Evolutionary conservation across 2,329 filamentous ascomycete species (phyloP).

Genomic region (Cercospora zeina): DNA sequence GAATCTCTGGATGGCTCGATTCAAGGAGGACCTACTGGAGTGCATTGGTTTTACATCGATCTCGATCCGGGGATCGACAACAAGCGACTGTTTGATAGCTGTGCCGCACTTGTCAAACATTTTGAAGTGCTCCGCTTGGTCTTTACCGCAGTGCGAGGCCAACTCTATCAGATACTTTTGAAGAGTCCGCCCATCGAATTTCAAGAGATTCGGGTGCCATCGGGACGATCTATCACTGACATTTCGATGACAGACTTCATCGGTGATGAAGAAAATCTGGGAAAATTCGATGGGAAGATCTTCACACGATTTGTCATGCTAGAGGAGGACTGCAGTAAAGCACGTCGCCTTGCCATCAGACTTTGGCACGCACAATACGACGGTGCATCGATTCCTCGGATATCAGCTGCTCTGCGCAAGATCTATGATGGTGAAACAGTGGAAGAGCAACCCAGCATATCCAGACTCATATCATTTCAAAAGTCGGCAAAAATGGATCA

Average conservation of each 20-base stretch:
- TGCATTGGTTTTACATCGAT: conserved; percentile 6
- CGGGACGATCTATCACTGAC: background rate
- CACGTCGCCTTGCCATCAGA: conserved; percentile 29
- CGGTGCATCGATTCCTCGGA: conserved; percentile 54
- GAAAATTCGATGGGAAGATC: background rate
- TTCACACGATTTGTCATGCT: background rate
- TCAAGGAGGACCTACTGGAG: background rate
- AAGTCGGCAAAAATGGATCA: background rate
- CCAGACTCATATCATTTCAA: background rate
- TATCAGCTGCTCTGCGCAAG: conserved; percentile 57
- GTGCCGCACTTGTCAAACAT: background rate
- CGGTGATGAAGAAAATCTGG: background rate
- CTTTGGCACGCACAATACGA: conserved; percentile 43
- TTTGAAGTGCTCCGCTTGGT: background rate
- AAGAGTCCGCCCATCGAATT: background rate
- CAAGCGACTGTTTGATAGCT: background rate
- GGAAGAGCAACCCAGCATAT: background rate
- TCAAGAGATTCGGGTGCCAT: background rate
- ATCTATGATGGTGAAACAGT: conserved; percentile 39
- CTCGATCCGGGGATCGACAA: background rate
- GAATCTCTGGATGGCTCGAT: conserved; percentile 6
- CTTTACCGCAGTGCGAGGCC: background rate
- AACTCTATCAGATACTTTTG: conserved; percentile 3
- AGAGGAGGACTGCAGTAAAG: background rate
- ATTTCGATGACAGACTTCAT: background rate